Base-by-base conservation (phyloP, 2,329 filamentous ascomycete species). In the Knoxdaviesia proteae region DNA sequence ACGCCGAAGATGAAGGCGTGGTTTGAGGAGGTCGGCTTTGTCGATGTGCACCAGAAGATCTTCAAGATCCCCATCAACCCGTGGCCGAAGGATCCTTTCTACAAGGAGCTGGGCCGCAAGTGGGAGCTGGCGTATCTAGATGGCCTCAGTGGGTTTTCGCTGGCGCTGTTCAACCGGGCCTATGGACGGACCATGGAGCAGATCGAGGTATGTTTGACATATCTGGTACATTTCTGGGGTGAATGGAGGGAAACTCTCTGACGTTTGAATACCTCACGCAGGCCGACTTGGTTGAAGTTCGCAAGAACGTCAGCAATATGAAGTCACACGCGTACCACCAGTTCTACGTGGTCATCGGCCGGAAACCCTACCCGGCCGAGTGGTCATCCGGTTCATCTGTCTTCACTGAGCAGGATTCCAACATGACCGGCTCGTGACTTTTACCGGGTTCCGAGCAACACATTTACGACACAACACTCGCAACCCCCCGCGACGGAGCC, bases 31-130 rank as follows among this genome's bases (percentile, higher is more conserved):
- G 67, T 62, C 2, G 71, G 71, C 0, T 75, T 75, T 47, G 62
- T 68, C 6, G 67, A 74, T 42, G 61, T 75, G 8, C 60, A 64
- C 32, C 61, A 74, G 51, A 57, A 56, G 29, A 50, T 68, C 1
- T 69, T 68, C 53, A 72, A 68, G 51, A 56, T 74, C 35, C 71
- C 71, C 0, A 58, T 68, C 39, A 71, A 69, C 34, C 57, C 58
- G 5, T 75, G 71, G 72, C 59, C 71, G 0, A 64, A 62, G 47
- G 57, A 67, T 39, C 56, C 57, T 36, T 49, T 51, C 20, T 54
- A 63, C 41, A 66, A 62, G 49, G 57, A 61, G 9, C 47, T 68
- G 5, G 65, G 65, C 0, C 56, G 51, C 36, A 56, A 64, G 50
- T 67, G 63, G 64, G 61, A 66, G 50, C 52, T 51, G 11, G 65